Percentiles rank a stretch among this genome's conserved stretches.
Evolutionary conservation across 371 early-diverging fungal genomes (phyloP).

Genomic region (Mortierella sp.): DNA sequence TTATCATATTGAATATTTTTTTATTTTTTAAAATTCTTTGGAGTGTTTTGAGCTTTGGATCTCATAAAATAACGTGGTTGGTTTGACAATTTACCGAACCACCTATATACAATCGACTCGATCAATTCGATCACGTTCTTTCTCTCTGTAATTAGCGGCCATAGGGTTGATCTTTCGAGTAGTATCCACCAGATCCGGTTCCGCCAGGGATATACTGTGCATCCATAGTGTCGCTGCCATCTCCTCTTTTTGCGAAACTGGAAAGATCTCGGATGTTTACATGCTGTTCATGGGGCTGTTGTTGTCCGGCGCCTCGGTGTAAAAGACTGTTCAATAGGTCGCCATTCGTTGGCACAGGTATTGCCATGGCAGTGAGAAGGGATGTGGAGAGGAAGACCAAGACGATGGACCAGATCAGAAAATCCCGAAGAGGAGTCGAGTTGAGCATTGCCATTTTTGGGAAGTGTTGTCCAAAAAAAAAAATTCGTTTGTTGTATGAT

Average conservation of each 20-base stretch:
- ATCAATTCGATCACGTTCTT: not conserved
- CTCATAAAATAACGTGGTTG: no score
- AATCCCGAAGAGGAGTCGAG: not conserved
- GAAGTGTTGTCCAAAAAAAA: no score
- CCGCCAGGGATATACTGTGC: constrained; percentile 17
- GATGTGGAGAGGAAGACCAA: not conserved
- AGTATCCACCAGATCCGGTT: constrained; percentile 17
- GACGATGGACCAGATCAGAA: not conserved
- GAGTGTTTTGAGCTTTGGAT: no score
- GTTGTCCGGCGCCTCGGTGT: not conserved
- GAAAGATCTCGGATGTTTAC: not conserved
- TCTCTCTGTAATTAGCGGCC: not conserved
- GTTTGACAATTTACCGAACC: not conserved
- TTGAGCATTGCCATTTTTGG: not conserved
- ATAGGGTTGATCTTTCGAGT: constrained; percentile 13
- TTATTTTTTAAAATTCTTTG: no score
- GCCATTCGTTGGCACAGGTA: not conserved
- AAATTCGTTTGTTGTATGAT: not conserved
- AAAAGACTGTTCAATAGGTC: not conserved
- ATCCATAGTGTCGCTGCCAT: not conserved
- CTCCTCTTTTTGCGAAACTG: not conserved
- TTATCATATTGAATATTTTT: no score
- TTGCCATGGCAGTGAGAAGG: not conserved
- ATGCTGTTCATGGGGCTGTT: not conserved
- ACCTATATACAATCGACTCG: not conserved